Conservation (phyloP, 495 filamentous ascomycete genomes). For the Staphylotrichum longicolle region DNA sequence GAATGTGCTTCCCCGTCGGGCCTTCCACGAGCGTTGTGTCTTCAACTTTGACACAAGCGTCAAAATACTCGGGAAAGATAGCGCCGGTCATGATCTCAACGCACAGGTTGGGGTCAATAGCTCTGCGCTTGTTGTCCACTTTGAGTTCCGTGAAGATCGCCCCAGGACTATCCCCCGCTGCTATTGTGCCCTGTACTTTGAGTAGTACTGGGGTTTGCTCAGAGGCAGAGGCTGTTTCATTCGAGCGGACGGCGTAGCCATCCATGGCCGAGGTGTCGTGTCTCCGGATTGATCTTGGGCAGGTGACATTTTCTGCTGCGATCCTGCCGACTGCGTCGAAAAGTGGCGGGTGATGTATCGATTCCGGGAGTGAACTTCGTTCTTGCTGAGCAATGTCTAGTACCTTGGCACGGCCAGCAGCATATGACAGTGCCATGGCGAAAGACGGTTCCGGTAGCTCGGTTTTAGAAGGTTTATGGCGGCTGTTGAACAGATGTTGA, state of each 20-base stretch:
- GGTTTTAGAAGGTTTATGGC: no score
- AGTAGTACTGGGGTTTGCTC: not conserved
- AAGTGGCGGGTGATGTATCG: not conserved
- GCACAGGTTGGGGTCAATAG: not conserved
- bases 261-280: slow-evolving; percentile 10
- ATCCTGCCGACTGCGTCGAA: not conserved
- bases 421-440: not conserved
- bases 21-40: not conserved
- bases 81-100: slow-evolving; percentile 11
- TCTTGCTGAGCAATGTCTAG: not conserved
- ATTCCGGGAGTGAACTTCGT: not conserved
- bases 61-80: not conserved
- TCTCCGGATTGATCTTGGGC: not conserved
- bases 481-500: no score
- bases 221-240: not conserved
- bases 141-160: not conserved
- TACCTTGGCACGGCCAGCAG: not conserved
- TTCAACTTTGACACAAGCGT: slow-evolving; percentile 4
- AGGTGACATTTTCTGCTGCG: not conserved
- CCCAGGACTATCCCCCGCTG: not conserved
- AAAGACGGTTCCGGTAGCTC: no score
- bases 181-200: not conserved
- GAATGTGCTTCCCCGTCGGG: not conserved
- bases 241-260: slow-evolving; percentile 7
- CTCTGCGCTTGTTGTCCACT: not conserved